Evolutionary conservation across 2,329 filamentous ascomycete genomes (phyloP).

Genomic region (Fusarium sp.): DNA sequence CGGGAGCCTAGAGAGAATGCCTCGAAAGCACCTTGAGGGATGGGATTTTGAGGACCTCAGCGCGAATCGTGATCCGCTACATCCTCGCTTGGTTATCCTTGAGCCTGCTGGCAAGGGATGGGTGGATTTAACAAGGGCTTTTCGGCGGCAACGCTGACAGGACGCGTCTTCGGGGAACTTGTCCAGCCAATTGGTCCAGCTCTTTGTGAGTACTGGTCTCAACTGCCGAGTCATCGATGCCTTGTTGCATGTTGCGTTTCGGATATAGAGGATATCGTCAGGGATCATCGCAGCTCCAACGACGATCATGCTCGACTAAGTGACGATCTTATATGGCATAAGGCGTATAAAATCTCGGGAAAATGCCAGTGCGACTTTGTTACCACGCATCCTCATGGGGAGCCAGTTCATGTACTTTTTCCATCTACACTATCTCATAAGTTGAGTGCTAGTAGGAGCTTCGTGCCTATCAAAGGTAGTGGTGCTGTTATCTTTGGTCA

Average conservation of each 20-base stretch:
- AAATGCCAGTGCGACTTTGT: rapidly evolving
- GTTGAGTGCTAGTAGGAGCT: rapidly evolving
- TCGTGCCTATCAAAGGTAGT: rapidly evolving
- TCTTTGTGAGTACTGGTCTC: neutral
- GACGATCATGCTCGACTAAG: neutral
- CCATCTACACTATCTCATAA: neutral
- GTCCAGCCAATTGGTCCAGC: rapidly evolving
- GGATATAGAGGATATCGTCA: neutral
- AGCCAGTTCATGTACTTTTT: neutral
- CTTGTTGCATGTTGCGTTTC: neutral
- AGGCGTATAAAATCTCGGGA: rapidly evolving
- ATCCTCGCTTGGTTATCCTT: rapidly evolving
- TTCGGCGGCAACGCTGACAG: rapidly evolving
- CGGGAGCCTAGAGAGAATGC: rapidly evolving
- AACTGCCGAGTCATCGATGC: rapidly evolving
- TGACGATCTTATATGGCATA: neutral
- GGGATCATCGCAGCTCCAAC: neutral
- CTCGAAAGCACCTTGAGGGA: neutral
- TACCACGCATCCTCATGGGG: neutral
- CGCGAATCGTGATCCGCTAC: neutral
- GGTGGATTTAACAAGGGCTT: neutral
- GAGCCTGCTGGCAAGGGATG: neutral
- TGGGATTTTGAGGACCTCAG: neutral
- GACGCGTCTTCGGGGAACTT: neutral
- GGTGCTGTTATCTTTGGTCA: neutral